Evolutionary conservation across 768 basidiomycete genomes (phyloP).

Genomic region (Russula virescens): DNA sequence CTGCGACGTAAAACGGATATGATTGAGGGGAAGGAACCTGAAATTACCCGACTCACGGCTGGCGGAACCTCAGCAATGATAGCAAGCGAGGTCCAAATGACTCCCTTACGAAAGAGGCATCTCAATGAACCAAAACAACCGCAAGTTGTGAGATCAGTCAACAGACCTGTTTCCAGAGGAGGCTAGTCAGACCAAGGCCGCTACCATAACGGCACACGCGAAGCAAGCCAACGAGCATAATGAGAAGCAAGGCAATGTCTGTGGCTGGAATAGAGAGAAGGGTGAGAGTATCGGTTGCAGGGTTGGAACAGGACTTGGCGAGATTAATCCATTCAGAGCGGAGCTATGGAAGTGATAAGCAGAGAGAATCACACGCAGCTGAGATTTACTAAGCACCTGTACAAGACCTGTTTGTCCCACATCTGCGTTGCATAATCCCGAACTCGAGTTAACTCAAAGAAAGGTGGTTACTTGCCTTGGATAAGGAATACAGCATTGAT

Average conservation of each 20-base stretch:
- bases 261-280: neutral
- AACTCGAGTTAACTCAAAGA: neutral
- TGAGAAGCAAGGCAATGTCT: constrained; percentile 4
- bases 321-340: neutral
- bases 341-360: neutral
- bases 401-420: neutral
- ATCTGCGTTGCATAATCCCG: too few species aligned
- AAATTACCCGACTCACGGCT: neutral
- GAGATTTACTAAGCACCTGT: neutral
- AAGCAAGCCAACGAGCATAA: constrained; percentile 14
- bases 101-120: neutral
- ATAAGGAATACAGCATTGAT: constrained; percentile 7
- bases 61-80: neutral
- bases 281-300: neutral
- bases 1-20: neutral
- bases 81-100: neutral
- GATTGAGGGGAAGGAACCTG: neutral
- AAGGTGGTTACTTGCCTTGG: neutral
- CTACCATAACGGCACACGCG: neutral
- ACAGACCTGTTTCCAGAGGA: constrained; percentile 11
- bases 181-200: neutral
- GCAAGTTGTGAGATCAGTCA: neutral
- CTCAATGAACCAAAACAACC: neutral
- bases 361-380: too few species aligned
- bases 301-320: neutral